Conservation (phyloP, 2,329 filamentous ascomycete species). For the Neoscytalidium dimidiatum region DNA sequence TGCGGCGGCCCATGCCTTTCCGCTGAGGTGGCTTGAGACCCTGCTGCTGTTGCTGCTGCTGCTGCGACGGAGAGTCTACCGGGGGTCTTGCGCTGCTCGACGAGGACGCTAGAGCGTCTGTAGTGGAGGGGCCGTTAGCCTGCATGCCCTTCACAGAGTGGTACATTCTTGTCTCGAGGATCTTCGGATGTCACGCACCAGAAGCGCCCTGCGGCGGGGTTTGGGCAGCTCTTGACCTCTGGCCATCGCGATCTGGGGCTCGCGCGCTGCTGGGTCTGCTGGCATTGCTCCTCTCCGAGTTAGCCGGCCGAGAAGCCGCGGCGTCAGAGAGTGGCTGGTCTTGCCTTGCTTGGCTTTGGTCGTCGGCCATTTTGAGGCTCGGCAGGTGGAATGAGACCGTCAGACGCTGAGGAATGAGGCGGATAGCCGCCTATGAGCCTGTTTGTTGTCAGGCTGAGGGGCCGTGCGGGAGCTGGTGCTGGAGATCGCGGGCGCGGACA, state of each 20-base stretch:
- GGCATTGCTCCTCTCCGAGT: background rate
- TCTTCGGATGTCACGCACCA: conserved; percentile 1
- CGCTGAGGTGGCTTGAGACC: conserved; percentile 57
- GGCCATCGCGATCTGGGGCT: conserved; percentile 5
- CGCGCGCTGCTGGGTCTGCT: conserved; percentile 9
- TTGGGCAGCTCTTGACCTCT: conserved; percentile 9
- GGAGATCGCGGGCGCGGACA: conserved; percentile 7
- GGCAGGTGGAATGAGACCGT: conserved; percentile 7
- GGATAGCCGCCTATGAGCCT: conserved; percentile 1
- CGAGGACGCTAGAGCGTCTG: conserved; percentile 1
- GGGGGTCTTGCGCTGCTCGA: background rate
- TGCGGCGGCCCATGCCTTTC: conserved; percentile 70
- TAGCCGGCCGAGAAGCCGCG: background rate
- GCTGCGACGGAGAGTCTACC: background rate
- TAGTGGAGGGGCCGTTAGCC: background rate
- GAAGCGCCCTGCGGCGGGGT: background rate
- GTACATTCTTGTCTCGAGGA: conserved; percentile 4
- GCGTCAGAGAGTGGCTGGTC: background rate
- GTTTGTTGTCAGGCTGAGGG: conserved; percentile 8
- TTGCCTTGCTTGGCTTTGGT: background rate
- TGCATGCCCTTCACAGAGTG: background rate
- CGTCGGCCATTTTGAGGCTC: conserved; percentile 9
- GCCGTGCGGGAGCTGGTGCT: conserved; percentile 15
- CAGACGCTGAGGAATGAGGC: conserved; percentile 13
- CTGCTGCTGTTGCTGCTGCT: conserved; percentile 1